These are phyloP conservation scores for Begonia fuchsioides DNA, from an alignment of 306 rosid genomes.

Conservation along the genomic window DNA sequence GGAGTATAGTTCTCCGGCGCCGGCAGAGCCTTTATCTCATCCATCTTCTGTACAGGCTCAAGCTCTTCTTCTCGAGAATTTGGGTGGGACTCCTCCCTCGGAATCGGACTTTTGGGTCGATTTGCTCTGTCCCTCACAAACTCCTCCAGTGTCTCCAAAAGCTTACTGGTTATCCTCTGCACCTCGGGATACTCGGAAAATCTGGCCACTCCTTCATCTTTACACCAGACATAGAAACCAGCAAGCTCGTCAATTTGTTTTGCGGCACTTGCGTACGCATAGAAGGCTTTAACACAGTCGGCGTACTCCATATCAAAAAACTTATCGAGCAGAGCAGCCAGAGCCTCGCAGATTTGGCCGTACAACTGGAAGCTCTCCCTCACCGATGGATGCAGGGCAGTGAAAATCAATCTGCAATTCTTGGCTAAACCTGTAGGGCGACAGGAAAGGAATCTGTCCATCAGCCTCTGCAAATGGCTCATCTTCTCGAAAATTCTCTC, in stretches of 20 bases:
- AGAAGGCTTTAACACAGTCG: conserved; percentile 86
- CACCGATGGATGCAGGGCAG: conserved; percentile 71
- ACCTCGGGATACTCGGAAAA: conserved; percentile 92
- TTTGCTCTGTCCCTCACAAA: conserved; percentile 85
- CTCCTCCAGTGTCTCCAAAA: conserved; percentile 89
- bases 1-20: conserved; percentile 76
- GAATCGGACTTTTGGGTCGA: conserved; percentile 74
- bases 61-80: conserved; percentile 53
- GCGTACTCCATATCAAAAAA: conserved; percentile 92
- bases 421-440: conserved; percentile 91
- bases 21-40: conserved; percentile 86
- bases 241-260: conserved; percentile 84
- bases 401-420: conserved; percentile 62
- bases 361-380: conserved; percentile 85
- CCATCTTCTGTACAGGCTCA: conserved; percentile 43
- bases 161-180: conserved; percentile 71
- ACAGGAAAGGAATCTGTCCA: conserved; percentile 77
- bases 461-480: conserved; percentile 81
- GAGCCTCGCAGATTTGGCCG: conserved; percentile 78
- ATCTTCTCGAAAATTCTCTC: conserved; percentile 83
- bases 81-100: conserved; percentile 35
- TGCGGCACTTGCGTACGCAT: conserved; percentile 79
- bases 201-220: conserved; percentile 68
- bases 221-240: conserved; percentile 66
- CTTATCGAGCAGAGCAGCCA: conserved; percentile 81